Conservation (phyloP, 164 flowering plant genomes). For the Stephania japonica region DNA sequence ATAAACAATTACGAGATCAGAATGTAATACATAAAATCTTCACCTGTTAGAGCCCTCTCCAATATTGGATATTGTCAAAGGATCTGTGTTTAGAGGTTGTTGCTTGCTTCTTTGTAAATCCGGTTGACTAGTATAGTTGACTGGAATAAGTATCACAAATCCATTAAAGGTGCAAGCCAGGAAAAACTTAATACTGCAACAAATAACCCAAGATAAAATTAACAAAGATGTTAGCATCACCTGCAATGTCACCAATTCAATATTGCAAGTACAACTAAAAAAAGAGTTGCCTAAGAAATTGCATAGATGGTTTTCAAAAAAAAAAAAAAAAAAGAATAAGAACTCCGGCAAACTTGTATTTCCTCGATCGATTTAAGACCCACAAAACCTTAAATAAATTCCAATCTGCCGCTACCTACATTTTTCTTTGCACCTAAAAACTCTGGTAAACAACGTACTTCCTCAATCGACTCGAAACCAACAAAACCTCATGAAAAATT, state of each 20-base stretch:
- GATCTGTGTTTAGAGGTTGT: constrained; percentile 39
- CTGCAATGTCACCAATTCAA: background rate
- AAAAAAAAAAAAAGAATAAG: too few species aligned
- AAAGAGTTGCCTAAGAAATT: background rate
- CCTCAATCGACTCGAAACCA: too few species aligned
- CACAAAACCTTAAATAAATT: too few species aligned
- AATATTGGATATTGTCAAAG: constrained; percentile 71
- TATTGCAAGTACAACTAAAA: background rate
- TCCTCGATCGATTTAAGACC: too few species aligned
- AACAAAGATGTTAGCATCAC: background rate
- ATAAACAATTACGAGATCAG: background rate
- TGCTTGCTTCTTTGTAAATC: constrained; percentile 18
- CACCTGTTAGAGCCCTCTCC: constrained; percentile 65
- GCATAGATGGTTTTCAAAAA: background rate
- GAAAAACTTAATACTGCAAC: constrained; percentile 69
- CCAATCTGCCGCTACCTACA: too few species aligned
- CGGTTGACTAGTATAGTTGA: constrained; percentile 45
- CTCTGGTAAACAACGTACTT: too few species aligned
- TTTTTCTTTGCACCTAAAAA: too few species aligned
- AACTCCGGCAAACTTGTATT: too few species aligned
- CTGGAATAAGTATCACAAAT: constrained; percentile 62
- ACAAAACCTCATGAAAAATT: too few species aligned
- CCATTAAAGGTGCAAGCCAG: constrained; percentile 57
- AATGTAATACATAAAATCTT: constrained; percentile 2
- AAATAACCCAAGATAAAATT: background rate